Base-by-base conservation (phyloP, 2,329 filamentous ascomycete genomes). In the Endothia cerciana region DNA sequence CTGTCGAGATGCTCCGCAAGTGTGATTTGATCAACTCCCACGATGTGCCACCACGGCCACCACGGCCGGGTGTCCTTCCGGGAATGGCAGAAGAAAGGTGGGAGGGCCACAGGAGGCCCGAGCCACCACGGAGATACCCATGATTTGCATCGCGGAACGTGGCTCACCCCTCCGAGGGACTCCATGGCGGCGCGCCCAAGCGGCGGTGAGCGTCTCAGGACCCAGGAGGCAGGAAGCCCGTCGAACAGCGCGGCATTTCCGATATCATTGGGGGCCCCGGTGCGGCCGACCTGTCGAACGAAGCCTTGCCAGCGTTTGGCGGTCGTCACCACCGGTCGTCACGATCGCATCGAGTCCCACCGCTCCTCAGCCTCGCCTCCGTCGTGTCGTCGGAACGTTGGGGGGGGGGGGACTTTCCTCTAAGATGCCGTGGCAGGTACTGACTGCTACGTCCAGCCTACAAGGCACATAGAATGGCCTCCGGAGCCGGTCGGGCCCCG, bases 151-250 rank as follows among this genome's bases (percentile, higher is more conserved):
- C n/a, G n/a, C n/a, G n/a, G 15, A 30, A 33, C 28, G 28, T 55
- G 51, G 51, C 17, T 55, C 22, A 15, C 22, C 22, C 13, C 13
- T 11, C 30, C 51, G 17, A 19, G 51, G 17, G 28, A 36, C 6
- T 28, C 28, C 15, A 7, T 25, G 17, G 19, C 4, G 7, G 19
- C 3, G 4, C 13, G 4, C 51, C 8, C 30, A 55, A 55, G 51
- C 51, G n/a, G 51, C 51, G 51, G 51, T 55, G 51, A 55, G 51
- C 17, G 51, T 36, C 30, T 55, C 51, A 36, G 28, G 30, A 36
- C 17, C 30, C 51, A 11, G 11, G 28, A 55, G 41, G 41, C 13
- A 22, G 17, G 51, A 33, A 5, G 28, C 47, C 25, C 17, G 22
- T 17, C 25, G 51, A 36, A 36, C 51, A 36, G 30, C 51, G 30